Conservation (phyloP, 2,329 filamentous ascomycete species). For the Harringtonia lauricola region DNA sequence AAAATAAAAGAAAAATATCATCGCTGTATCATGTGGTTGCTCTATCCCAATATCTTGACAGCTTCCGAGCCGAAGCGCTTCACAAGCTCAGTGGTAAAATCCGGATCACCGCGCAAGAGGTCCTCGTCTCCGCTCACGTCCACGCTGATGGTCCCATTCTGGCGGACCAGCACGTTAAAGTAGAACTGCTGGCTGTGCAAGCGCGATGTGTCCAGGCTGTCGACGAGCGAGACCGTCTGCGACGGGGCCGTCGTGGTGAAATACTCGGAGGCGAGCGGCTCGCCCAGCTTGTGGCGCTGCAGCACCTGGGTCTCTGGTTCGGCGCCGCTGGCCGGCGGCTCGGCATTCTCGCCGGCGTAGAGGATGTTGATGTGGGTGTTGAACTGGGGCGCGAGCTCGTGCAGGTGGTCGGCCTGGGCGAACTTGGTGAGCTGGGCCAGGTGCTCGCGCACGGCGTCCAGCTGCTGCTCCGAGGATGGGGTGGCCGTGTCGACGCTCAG, state of each 20-base stretch:
- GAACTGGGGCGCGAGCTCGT: slow-evolving; percentile 6
- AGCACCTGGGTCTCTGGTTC: slow-evolving; percentile 1
- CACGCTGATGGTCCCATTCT: slow-evolving; percentile 4
- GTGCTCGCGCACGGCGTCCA: slow-evolving; percentile 6
- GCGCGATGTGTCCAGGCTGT: slow-evolving; percentile 4
- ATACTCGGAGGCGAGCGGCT: slow-evolving; percentile 10
- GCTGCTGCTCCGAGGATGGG: not conserved
- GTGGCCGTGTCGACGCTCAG: not conserved
- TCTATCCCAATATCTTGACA: too few relatives aligned
- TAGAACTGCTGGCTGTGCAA: slow-evolving; percentile 7
- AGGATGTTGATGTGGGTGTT: slow-evolving; percentile 12
- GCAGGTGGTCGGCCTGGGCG: slow-evolving; percentile 8
- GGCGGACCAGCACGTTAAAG: slow-evolving; percentile 10
- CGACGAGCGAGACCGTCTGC: not conserved
- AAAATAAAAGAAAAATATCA: too few relatives aligned
- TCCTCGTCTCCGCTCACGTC: slow-evolving; percentile 9
- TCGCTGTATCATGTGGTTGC: too few relatives aligned
- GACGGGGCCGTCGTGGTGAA: slow-evolving; percentile 7
- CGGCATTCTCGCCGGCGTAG: not conserved
- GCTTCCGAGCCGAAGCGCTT: too few relatives aligned
- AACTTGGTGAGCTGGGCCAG: slow-evolving; percentile 10
- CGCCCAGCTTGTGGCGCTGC: slow-evolving; percentile 8
- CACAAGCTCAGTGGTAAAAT: too few relatives aligned
- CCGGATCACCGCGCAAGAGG: not conserved
- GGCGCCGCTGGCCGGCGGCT: too few relatives aligned